Evolutionary conservation across 176 grass and related monocot genomes (phyloP), one percentile per base, ranked within the genome.

Genomic region (Zizania latifolia): DNA sequence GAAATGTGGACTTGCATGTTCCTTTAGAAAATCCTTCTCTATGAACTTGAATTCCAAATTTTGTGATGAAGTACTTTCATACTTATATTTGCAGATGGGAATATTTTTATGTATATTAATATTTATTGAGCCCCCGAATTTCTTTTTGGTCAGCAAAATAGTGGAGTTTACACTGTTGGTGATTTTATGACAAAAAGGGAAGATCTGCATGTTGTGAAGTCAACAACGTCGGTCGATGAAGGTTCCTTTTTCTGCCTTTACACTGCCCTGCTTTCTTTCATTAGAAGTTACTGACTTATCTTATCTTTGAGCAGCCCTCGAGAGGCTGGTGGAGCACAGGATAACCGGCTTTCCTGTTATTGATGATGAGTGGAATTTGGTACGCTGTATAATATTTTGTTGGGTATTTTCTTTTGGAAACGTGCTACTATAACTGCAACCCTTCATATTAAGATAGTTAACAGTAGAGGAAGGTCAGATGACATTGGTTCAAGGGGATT

Each of bases 341-440:
- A 86, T 98, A 27, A 87, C 91, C 21, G 91, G 94, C 44, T 93
- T 98, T 70, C 94, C 94, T 58, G 94, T 98, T 15, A 68, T 94
- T 71, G 88, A 94, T 75, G 94, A 98, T 36, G 44, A 87, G 55
- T 85, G 91, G 84, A 86, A 85, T 13, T 79, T 98, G 86, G 94
- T 94, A 40, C 68, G 71, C 66, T 45, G 8, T 58, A 41, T 66
- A 63, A 54, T 32, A n/a, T 46, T 71, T 72, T 61, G 13, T 15
- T 45, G 24, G 7, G 12, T 14, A 10, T 45, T 84, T 21, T 3
- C 14, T 38, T 43, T 19, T 45, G 0, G 43, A 45, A 45, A 14
- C 14, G 3, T 14, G 7, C 14, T 14, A 45, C 43, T 45, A 5
- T 45, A 16, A 16, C 3, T 3, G 43, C 16, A n/a, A n/a, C n/a